Conservation (phyloP, 2,329 filamentous ascomycete genomes). For the Beauveria caledonica region DNA sequence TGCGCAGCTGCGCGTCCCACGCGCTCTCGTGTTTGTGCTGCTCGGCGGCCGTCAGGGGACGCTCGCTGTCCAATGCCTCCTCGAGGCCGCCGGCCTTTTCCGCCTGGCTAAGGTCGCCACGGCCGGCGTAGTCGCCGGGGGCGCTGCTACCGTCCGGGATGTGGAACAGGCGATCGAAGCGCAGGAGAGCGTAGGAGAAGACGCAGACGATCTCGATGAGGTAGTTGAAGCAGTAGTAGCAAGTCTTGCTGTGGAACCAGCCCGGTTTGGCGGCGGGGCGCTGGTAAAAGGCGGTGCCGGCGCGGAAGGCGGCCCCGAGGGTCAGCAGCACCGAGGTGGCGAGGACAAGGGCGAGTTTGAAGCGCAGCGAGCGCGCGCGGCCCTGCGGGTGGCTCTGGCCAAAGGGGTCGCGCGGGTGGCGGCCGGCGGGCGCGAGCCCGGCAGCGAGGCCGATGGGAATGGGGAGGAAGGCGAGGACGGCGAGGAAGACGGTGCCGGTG, state of each 20-base stretch:
- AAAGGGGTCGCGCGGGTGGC: constrained; percentile 36
- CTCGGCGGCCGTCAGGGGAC: constrained; percentile 15
- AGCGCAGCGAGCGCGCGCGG: constrained; percentile 49
- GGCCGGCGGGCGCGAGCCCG: constrained; percentile 34
- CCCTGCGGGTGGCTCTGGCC: constrained; percentile 56
- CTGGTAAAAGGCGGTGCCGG: constrained; percentile 47
- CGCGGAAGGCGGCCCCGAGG: constrained; percentile 62
- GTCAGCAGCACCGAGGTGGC: constrained; percentile 51
- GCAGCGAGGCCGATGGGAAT: constrained; percentile 36
- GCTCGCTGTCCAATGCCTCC: constrained; percentile 20
- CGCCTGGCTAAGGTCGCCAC: neutral
- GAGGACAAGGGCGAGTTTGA: constrained; percentile 59
- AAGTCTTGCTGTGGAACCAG: constrained; percentile 62
- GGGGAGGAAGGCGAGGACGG: constrained; percentile 58
- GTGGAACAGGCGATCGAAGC: constrained; percentile 70
- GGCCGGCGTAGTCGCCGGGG: constrained; percentile 41
- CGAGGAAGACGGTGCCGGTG: constrained; percentile 55
- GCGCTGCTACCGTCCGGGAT: constrained; percentile 61
- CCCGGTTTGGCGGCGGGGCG: constrained; percentile 47
- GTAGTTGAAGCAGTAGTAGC: constrained; percentile 78
- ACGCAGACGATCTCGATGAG: constrained; percentile 64
- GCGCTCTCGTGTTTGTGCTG: constrained; percentile 13
- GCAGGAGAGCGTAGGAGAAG: constrained; percentile 53
- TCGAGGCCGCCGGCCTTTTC: constrained; percentile 15
- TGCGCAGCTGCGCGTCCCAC: constrained; percentile 17